phyloP scores from a whole-genome alignment of 306 rosid species.

The Trifolium subterraneum region DNA sequence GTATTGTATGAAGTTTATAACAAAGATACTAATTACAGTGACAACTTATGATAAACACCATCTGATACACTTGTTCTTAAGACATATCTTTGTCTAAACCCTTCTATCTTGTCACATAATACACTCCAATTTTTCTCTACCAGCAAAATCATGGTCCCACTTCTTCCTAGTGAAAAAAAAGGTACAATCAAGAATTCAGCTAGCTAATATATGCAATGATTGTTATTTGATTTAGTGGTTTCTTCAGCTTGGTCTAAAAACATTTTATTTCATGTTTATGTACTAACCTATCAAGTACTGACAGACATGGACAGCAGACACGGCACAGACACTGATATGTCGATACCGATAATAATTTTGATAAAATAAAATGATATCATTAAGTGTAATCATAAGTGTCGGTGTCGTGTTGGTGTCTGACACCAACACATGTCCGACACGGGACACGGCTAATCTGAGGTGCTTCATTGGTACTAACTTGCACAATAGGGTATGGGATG shows the following conservation, averaged over 20 bases:
- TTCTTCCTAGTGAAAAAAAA: slow-evolving; percentile 36
- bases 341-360: no score
- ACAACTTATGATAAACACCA: slow-evolving; percentile 35
- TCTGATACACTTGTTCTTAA: slow-evolving; percentile 31
- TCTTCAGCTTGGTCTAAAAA: slow-evolving; percentile 29
- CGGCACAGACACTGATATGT: no score
- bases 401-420: no score
- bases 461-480: slow-evolving; percentile 52
- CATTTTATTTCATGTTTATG: slow-evolving; percentile 15
- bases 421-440: no score
- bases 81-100: slow-evolving; percentile 37
- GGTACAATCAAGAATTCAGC: slow-evolving; percentile 15
- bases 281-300: no score
- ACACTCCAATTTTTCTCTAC: slow-evolving; percentile 37
- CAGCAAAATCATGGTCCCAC: slow-evolving; percentile 40
- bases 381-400: no score
- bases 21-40: slow-evolving; percentile 21
- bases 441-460: no score
- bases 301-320: no score
- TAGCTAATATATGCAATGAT: background rate
- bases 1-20: background rate
- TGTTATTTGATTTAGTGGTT: slow-evolving; percentile 31
- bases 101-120: slow-evolving; percentile 24
- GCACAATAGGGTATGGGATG: slow-evolving; percentile 38
- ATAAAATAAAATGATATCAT: no score